Base-by-base conservation (phyloP, 345 rosid genomes). In the Syzygium jambos region DNA sequence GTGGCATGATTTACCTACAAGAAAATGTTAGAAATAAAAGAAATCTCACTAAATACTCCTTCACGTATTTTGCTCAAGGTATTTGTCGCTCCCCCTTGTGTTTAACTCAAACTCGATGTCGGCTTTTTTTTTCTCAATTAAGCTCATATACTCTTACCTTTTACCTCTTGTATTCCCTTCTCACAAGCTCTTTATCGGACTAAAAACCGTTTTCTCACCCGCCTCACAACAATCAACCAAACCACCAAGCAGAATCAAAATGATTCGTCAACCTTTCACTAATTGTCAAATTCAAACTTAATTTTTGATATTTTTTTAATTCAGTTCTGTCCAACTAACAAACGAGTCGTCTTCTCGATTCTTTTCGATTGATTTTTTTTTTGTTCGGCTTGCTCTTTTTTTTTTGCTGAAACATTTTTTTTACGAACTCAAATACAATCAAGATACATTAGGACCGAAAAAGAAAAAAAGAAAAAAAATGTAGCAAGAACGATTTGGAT, bases 241-340 rank as follows among this genome's bases (percentile, higher is more conserved):
- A 56, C 27, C 63, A 57, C 63, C 27, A 57, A 57, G 21, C 27
- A 55, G 21, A 27, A 55, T 55, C 23, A 55, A 23, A 55, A 55
- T 55, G 4, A 55, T 0, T 55, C 9, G 1, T 21, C 5, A 0
- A 21, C 1, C 21, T 55, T 55, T 55, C 29, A 22, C 0, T 0
- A 55, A 55, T 12, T 22, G 21, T 21, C 59, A 22, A 22, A 21
- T 27, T 11, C 59, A 55, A 21, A 55, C 11, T 10, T 15, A 57
- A 25, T n/a, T 55, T 55, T 55, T 9, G 59, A 8, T 21, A 55
- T 8, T 55, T 6, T 11, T 57, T 57, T 13, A 5, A 10, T 23
- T 25, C 3, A 57, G 23, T 56, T 56, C 12, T 0, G 5, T 56
- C 61, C 5, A 9, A 9, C n/a, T 56, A 56, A 56, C 12, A 22